A percentile compares a stretch with the other conserved stretches of the same genome.
Evolutionary conservation across 306 rosid species (phyloP).

Genomic region (Oxytropis ochrocephala): DNA sequence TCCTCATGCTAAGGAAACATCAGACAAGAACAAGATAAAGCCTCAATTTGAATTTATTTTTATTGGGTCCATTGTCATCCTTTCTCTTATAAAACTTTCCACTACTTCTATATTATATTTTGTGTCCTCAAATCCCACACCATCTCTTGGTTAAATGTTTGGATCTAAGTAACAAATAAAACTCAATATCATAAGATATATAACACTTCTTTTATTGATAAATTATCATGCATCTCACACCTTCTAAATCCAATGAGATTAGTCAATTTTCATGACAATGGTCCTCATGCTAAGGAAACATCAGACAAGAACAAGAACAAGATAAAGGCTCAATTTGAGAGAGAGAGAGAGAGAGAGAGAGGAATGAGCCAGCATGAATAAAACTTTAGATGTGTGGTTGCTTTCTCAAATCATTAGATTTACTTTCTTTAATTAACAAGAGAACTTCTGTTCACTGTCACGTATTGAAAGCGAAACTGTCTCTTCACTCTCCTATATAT

Average conservation of each 20-base stretch:
- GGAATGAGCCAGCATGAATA: constrained; percentile 25
- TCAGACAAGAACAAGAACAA: constrained; percentile 48
- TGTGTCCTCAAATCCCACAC: too few species aligned
- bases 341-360: constrained; percentile 15
- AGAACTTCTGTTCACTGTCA: constrained; percentile 1
- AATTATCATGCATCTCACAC: constrained; percentile 8
- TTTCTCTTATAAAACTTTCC: too few species aligned
- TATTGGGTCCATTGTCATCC: too few species aligned
- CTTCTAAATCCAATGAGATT: constrained; percentile 25
- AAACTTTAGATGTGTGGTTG: constrained; percentile 20
- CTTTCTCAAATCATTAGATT: constrained; percentile 38
- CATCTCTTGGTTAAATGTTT: too few species aligned
- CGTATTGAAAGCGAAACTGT: constrained; percentile 4
- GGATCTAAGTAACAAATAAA: too few species aligned
- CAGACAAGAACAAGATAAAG: constrained; percentile 41
- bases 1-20: constrained; percentile 58
- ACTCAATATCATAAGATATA: too few species aligned
- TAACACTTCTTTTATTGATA: too few species aligned
- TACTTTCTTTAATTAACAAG: neutral
- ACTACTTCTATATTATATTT: too few species aligned
- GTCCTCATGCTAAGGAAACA: constrained; percentile 58
- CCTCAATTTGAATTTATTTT: constrained; percentile 19
- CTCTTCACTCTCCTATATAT: neutral
- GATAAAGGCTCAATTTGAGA: constrained; percentile 20
- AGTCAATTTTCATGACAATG: constrained; percentile 36